A percentile compares a stretch with the other conserved stretches of the same genome.
Evolutionary conservation across 1,284 basidiomycete species (phyloP).

Genomic region (Irpex sp.): DNA sequence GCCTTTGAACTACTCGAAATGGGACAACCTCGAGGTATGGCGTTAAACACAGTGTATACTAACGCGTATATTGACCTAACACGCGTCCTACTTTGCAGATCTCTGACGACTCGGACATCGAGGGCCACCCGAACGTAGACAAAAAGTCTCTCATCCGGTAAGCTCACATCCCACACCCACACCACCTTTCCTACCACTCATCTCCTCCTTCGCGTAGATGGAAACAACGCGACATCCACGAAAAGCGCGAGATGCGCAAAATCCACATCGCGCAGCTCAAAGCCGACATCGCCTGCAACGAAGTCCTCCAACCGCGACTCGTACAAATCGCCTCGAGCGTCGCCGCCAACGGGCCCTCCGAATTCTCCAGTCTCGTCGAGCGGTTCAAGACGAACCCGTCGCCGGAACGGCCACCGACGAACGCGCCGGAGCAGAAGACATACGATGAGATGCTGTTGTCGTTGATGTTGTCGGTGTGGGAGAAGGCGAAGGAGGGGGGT

Average conservation of each 20-base stretch:
- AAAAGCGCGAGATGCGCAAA: constrained; percentile 87
- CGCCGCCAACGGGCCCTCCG: constrained; percentile 32
- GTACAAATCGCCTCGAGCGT: constrained; percentile 38
- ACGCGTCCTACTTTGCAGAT: constrained; percentile 46
- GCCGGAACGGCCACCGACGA: constrained; percentile 75
- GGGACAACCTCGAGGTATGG: constrained; percentile 90
- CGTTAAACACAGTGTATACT: neutral
- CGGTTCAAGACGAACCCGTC: constrained; percentile 74
- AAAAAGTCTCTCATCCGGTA: constrained; percentile 82
- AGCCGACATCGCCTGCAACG: constrained; percentile 82
- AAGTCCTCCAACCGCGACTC: constrained; percentile 71
- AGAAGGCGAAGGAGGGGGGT: constrained; percentile 55
- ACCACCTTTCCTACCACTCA: no score
- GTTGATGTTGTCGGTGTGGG: constrained; percentile 73
- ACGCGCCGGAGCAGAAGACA: constrained; percentile 72
- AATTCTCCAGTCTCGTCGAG: constrained; percentile 69
- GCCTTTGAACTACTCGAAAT: constrained; percentile 94
- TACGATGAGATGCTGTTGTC: constrained; percentile 92
- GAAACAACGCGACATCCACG: constrained; percentile 98
- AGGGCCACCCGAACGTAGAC: constrained; percentile 97
- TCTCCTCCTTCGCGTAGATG: constrained; percentile 58
- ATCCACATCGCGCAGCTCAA: constrained; percentile 66
- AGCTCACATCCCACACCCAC: no score
- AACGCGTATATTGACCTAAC: neutral
- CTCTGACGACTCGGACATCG: constrained; percentile 98